Evolutionary conservation across 345 rosid species (phyloP).

Genomic region (Abelmoschus esculentus): DNA sequence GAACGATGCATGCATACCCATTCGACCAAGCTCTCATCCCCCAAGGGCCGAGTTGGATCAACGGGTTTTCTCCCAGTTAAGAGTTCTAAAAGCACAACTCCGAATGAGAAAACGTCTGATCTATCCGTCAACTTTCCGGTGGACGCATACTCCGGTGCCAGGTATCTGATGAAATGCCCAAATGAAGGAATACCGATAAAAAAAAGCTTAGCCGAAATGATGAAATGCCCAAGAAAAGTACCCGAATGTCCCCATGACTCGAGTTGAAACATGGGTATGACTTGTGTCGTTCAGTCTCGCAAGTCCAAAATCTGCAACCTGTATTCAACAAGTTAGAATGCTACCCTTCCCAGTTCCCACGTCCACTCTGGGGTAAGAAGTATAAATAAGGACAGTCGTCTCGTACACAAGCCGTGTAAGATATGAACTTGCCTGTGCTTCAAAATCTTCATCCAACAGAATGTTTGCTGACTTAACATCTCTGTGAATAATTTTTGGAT

Average conservation of each 20-base stretch:
- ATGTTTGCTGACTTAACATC: constrained; percentile 92
- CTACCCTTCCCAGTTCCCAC: too few relatives aligned
- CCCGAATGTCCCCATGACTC: constrained; percentile 99
- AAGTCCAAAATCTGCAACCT: constrained; percentile 99
- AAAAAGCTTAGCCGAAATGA: too few relatives aligned
- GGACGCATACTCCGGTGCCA: constrained; percentile 94
- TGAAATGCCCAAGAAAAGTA: constrained; percentile 9
- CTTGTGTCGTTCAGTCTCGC: constrained; percentile 73
- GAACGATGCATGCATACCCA: constrained; percentile 52
- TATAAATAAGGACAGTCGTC: too few relatives aligned
- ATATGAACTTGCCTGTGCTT: constrained; percentile 78
- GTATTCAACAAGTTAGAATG: constrained; percentile 7
- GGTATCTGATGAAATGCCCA: constrained; percentile 44
- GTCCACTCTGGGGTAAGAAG: too few relatives aligned
- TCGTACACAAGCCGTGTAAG: too few relatives aligned
- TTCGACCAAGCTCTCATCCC: constrained; percentile 94
- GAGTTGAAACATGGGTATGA: constrained; percentile 91
- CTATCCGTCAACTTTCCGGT: constrained; percentile 92
- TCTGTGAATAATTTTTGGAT: constrained; percentile 89
- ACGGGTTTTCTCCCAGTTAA: constrained; percentile 91
- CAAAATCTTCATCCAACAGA: constrained; percentile 65
- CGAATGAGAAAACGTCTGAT: constrained; percentile 93
- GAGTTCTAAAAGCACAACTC: constrained; percentile 92
- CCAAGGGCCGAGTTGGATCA: constrained; percentile 71
- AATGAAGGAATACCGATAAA: background rate